Base-by-base conservation (phyloP, 2,329 filamentous ascomycete genomes). In the Proliferodiscus dingleyae region DNA sequence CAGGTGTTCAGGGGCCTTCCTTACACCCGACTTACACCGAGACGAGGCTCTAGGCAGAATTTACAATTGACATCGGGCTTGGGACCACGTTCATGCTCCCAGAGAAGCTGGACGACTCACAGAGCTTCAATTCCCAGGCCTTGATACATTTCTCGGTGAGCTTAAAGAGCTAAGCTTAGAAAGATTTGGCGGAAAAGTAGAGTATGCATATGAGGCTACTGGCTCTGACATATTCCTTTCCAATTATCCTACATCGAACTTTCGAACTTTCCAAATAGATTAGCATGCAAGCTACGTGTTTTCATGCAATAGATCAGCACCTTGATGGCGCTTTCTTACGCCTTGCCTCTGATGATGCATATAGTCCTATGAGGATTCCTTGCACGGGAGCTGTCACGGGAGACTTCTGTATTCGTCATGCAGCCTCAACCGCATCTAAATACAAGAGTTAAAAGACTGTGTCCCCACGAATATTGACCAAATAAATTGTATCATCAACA, bases 1-100 rank as follows among this genome's bases (percentile, higher is more conserved):
- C 34, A 29, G 19, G 39, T 15, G 18, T 23, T 15, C 26, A n/a
- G 16, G 18, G 32, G 30, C 7, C 13, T 37, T 30, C 32, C 33
- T 30, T 37, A 21, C 9, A 9, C 18, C 7, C n/a, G n/a, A 13
- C 9, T 37, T 41, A 16, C 24, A 19, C 23, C n/a, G 37, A 22
- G 18, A 28, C 24, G 19, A 46, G 44, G 44, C 38, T 46, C 44
- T 41, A 34, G 30, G 23, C 37, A 41, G 41, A 19, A 15, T 19
- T 18, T 34, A 21, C 10, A 22, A 16, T 7, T n/a, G 21, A 22
- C 34, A 10, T 22, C 18, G 34, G 15, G 23, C 6, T 29, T 32
- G 30, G 15, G 24, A 21, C 29, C 23, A 32, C 29, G 16, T 22
- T 33, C 39, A 21, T 13, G 15, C 41, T 28, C 15, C 21, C 13